Conservation (phyloP, 139 green algal species). For the Chlorella sp. region DNA sequence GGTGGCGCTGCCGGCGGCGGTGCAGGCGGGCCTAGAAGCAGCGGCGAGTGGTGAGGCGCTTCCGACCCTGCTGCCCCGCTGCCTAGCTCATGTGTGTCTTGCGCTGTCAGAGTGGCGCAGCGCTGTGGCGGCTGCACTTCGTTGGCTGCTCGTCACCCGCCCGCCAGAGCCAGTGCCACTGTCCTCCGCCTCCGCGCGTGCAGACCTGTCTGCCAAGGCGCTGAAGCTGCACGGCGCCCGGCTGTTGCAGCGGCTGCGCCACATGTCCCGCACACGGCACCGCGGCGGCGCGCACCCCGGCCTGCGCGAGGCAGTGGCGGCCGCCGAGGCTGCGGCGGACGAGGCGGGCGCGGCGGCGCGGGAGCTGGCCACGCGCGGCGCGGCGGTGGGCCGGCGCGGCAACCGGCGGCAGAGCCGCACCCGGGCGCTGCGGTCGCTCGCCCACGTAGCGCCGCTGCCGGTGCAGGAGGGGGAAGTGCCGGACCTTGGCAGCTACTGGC, state of each 20-base stretch:
- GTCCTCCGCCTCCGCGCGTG: too few species aligned
- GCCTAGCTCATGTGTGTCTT: too few species aligned
- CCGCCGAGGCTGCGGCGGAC: not conserved
- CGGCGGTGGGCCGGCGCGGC: slow-evolving; percentile 8
- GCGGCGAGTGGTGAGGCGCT: not conserved
- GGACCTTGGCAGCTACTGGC: not conserved
- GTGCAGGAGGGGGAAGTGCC: not conserved
- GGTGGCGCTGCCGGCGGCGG: slow-evolving; percentile 21
- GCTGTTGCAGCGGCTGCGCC: slow-evolving; percentile 33
- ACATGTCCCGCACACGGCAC: slow-evolving; percentile 40
- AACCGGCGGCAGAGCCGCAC: slow-evolving; percentile 26
- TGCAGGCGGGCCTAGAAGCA: slow-evolving; percentile 16
- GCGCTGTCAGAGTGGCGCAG: not conserved
- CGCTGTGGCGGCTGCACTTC: not conserved
- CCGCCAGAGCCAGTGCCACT: not conserved
- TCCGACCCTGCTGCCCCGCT: too few species aligned
- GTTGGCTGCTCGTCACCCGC: not conserved
- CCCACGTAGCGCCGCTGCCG: not conserved
- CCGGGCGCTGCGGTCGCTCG: not conserved
- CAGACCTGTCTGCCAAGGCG: slow-evolving; percentile 31
- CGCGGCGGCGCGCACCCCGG: slow-evolving; percentile 44
- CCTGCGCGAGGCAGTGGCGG: slow-evolving; percentile 15
- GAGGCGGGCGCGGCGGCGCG: slow-evolving; percentile 1
- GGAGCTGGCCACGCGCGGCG: not conserved
- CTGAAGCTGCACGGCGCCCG: slow-evolving; percentile 25